Evolutionary conservation across 495 filamentous ascomycete genomes (phyloP).

Genomic region (Parathielavia hyrcaniae): DNA sequence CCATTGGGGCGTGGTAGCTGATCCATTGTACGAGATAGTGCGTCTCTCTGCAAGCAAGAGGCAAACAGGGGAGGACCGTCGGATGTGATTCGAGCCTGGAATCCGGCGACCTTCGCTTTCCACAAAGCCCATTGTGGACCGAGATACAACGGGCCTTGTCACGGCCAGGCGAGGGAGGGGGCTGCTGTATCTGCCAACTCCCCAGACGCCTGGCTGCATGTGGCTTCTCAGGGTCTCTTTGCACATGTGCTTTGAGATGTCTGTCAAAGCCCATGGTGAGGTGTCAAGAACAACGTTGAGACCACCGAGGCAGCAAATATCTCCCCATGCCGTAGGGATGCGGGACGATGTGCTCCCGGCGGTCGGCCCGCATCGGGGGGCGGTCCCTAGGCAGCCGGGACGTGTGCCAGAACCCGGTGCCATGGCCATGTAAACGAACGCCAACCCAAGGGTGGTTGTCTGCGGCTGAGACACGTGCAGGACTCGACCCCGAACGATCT

Average conservation of each 20-base stretch:
- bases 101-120: neutral
- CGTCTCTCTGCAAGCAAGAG: conserved; percentile 8
- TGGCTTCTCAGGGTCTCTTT: no score
- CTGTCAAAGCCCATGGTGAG: neutral
- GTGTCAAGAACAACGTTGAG: neutral
- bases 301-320: neutral
- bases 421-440: neutral
- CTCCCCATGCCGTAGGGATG: neutral
- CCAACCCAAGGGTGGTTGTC: neutral
- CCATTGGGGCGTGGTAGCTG: conserved; percentile 13
- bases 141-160: neutral
- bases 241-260: no score
- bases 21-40: neutral
- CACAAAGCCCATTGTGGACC: neutral
- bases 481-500: neutral
- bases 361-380: conserved; percentile 15
- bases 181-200: no score
- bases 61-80: conserved; percentile 2
- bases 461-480: conserved; percentile 6
- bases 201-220: no score
- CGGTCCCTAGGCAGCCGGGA: neutral
- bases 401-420: neutral
- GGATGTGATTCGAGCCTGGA: neutral
- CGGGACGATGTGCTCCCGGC: neutral
- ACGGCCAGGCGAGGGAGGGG: neutral